Base-by-base conservation (phyloP, 768 basidiomycete genomes). In the Suillus luteus region DNA sequence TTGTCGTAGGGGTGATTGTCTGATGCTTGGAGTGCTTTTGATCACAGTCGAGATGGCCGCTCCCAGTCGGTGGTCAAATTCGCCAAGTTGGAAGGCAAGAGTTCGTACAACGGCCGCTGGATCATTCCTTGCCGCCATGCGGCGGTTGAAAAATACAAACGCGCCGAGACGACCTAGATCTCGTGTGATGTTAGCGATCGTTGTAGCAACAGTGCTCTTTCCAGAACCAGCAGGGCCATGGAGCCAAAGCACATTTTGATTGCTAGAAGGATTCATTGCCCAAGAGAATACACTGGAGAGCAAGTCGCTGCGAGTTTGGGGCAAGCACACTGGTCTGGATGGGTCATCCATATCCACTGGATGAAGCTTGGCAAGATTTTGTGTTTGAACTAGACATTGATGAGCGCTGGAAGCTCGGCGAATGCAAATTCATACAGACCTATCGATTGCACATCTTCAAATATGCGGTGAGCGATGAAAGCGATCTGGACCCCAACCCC, bases 141-240 rank as follows among this genome's bases (percentile, higher is more conserved):
- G 70, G 10, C 78, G 73, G 19, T 73, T 69, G 67, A 79, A 78
- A 46, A 79, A 76, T 4, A 67, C 38, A 58, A 76, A 79, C 1
- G 78, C 75, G 9, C 78, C 77, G 6, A 78, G 78, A 38, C 72
- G 74, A 14, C 71, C 71, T 6, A 73, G 63, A 1, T 75, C 67
- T n/a, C 72, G 67, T 33, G 74, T 75, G 33, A 77, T 54, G 59
- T 75, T 72, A 41, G 77, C 77, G 14, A 78, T 62, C 0, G 78
- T 79, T 0, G 73, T 79, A 5, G 77, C 61, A 24, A 78, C 66
- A 1, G 77, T 72, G 43, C 77, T 79, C 68, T 78, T 78, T 12
- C 77, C 78, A 6, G 76, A 63, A 19, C 77, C 77, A 0, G 78
- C 76, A 41, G 76, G 71, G 9, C 78, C 77, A 38, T 74, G 68